Evolutionary conservation across 495 filamentous ascomycete genomes (phyloP).

Genomic region (Trichocladium antarcticum): DNA sequence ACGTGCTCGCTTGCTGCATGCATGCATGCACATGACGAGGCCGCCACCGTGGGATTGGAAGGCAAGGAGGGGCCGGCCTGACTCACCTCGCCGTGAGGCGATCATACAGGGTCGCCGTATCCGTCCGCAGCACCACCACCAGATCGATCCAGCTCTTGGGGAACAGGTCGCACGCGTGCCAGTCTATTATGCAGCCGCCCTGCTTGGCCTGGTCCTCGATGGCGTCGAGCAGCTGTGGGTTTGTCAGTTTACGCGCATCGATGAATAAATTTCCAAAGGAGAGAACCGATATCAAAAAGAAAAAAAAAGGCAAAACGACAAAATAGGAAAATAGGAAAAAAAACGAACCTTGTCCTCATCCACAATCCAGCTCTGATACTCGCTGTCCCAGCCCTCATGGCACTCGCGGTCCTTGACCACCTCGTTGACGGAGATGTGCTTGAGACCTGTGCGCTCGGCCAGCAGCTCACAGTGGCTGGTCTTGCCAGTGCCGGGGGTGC

Average conservation of each 20-base stretch:
- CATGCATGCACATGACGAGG: no score
- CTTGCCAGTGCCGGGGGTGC: conserved; percentile 92
- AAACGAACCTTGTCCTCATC: conserved; percentile 82
- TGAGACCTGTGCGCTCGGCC: conserved; percentile 50
- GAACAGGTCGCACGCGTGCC: conserved; percentile 96
- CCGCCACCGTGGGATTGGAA: no score
- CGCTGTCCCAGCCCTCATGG: conserved; percentile 75
- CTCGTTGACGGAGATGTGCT: conserved; percentile 80
- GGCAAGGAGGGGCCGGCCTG: background rate
- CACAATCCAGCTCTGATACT: conserved; percentile 79
- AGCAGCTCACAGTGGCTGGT: conserved; percentile 76
- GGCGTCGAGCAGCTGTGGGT: conserved; percentile 63
- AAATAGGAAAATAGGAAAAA: conserved; percentile 4
- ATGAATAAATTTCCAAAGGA: conserved; percentile 2
- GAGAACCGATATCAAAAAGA: no score
- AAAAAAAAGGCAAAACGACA: background rate
- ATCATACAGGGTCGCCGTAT: conserved; percentile 73
- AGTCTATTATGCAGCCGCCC: conserved; percentile 90
- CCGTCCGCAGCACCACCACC: conserved; percentile 78
- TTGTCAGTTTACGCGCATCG: background rate
- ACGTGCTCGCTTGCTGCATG: no score
- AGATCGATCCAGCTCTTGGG: conserved; percentile 90
- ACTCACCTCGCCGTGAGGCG: conserved; percentile 58
- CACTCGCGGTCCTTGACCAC: conserved; percentile 76
- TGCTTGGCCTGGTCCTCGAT: conserved; percentile 70